Base-by-base conservation (phyloP, 768 basidiomycete species). In the Lactifluus piperatus region DNA sequence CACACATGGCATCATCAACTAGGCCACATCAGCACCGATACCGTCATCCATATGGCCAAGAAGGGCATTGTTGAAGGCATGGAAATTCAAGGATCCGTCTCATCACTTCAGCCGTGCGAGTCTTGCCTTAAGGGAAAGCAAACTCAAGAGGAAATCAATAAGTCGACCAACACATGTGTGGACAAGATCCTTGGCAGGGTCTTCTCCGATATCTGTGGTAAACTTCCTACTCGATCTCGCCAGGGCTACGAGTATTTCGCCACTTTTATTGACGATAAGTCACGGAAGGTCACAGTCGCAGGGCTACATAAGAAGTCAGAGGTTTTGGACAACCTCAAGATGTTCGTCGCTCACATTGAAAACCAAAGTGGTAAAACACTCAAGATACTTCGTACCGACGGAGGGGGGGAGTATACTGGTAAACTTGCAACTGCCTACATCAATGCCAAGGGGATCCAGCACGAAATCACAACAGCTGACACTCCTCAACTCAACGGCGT, bases 341-440 rank as follows among this genome's bases (percentile, higher is more conserved):
- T 43, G 0, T 67, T 66, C 62, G n/a, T 69, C 16, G 47, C 56
- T 0, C 41, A 51, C 0, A 48, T 51, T 0, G 63, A 69, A 50
- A 44, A 54, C 1, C 41, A 66, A 18, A 65, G 62, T 0, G 64
- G 68, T 1, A 14, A 55, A 11, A 2, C 26, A 0, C 30, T 69
- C 11, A 68, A 72, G 39, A 30, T 32, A 24, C 55, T 72, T 3
- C 57, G 59, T 11, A 54, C 43, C 5, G 65, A 73, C 53, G 62
- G 64, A 32, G 68, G 70, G 8, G 63, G 67, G 0, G 67, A 73
- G 61, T 72, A 66, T 39, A 30, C 54, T 10, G 2, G 55, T 24
- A 9, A 44, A 9, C 5, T 50, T 26, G 8, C 58, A 62, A 37
- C 16, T 0, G 32, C n/a, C 1, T 68, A 57, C 56, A 54, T 67